Evolutionary conservation across 805 yeast genomes (phyloP), one percentile per base, ranked within the genome.

Genomic region (Myxozyma geophila): DNA sequence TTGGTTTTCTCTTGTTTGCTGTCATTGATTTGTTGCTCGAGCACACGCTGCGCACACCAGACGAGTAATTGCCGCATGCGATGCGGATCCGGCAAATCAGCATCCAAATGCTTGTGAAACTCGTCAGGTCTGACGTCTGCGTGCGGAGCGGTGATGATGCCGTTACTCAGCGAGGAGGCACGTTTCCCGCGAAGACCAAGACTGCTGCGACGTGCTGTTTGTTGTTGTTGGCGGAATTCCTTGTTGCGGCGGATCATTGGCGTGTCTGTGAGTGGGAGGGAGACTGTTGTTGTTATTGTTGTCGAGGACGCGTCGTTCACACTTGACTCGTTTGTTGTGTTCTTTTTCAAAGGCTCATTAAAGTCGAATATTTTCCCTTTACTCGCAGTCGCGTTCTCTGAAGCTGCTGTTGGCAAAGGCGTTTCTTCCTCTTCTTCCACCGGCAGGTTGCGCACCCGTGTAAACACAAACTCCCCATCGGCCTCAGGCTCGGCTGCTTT

Each of bases 111-210:
- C 70, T 87, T 87, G 73, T 82, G 85, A 70, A 85, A 85, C 21
- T 68, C 70, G 58, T 85, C 86, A 9, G 75, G 69, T 0, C 84
- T 80, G 0, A 89, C 83, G 52, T 84, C 86, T 0, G 80, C 78
- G 72, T 88, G 92, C 1, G 92, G 92, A 37, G 81, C 82, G 0
- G 87, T 89, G 1, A 78, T 79, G 68, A 84, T 85, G 1, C 92
- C 93, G 70, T 87, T 87, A 1, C 92, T 92, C 7, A 88, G 82
- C 0, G 92, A 86, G 71, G 89, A 88, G 1, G 86, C 83, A 36
- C 95, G 75, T 70, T 87, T 87, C 7, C 95, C 95, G 40, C 95
- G 77, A 58, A 71, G 77, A 51, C 74, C 75, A 47, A 72, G 67
- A 56, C 73, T 63, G 33, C 74, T 71, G 12, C 74, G 62, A 33